Evolutionary conservation across 2,329 filamentous ascomycete genomes (phyloP), one percentile per base, ranked within the genome.

Genomic region (Penicillium aurantiogriseum): DNA sequence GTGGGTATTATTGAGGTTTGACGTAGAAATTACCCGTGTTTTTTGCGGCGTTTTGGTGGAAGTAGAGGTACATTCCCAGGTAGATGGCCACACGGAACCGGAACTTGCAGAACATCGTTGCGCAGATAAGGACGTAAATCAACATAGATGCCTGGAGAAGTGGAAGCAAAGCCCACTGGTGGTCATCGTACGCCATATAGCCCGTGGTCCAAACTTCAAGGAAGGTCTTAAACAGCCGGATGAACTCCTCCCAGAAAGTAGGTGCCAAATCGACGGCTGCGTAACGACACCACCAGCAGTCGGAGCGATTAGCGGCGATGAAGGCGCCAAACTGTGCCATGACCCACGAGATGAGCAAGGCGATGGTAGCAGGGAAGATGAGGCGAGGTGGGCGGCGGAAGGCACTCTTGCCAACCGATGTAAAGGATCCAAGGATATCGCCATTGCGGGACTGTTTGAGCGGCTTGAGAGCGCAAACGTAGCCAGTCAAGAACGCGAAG

Each of bases 401-500:
- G 38, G 81, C 80, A 54, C 79, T 82, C 63, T 81, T 81, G 35
- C 79, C 79, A 39, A 84, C 71, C 25, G 80, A 76, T 45, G 75
- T 74, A 55, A 83, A 75, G 5, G 81, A 74, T 7, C 72, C 79
- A 11, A 75, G 64, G 23, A 69, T 61, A 59, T 83, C 78, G 39
- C 78, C 77, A 11, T 77, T 74, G 25, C 79, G 78, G 27, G 79
- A 77, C 45, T 80, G 78, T 66, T 80, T 81, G 17, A 83, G 69
- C 1, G 81, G 81, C 66, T 83, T 83, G 57, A 83, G 74, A 27
- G 80, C 81, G 67, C 81, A 83, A 21, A 84, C 81, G 61, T 83
- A 83, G 56, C 81, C 81, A 2, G 81, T 83, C 54, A 84, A 71
- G 61, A 84, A 82, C 49, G 80, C 80, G 63, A 84, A 84, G 67